Percentiles rank a stretch among this genome's conserved stretches.
These are phyloP conservation scores for Terana coerulea DNA, from an alignment of 768 basidiomycete genomes.

Conservation along the genomic window DNA sequence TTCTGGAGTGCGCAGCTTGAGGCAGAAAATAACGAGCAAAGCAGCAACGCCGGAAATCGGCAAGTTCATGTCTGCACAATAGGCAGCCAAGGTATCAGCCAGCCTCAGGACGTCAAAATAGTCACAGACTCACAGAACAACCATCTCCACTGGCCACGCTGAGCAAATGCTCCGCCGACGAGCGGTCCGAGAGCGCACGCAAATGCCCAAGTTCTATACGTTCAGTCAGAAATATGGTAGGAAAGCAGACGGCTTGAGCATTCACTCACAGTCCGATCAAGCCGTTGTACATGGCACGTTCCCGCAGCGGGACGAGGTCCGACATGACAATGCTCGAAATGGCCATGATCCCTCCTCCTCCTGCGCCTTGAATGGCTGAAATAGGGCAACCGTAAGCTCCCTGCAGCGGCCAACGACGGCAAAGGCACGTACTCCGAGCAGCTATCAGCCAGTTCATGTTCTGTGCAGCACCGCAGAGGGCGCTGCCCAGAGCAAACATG, in stretches of 20 bases:
- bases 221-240: not conserved
- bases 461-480: conserved; percentile 11
- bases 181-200: not conserved
- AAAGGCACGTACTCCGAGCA: conserved; percentile 8
- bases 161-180: conserved; percentile 18
- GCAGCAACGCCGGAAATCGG: conserved; percentile 23
- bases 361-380: conserved; percentile 13
- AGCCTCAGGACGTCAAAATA: not conserved
- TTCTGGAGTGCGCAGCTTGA: conserved; percentile 23
- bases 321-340: conserved; percentile 7
- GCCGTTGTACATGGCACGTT: conserved; percentile 27
- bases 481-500: conserved; percentile 10
- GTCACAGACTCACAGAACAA: conserved; percentile 22
- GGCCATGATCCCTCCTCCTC: conserved; percentile 10
- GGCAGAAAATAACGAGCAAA: conserved; percentile 13
- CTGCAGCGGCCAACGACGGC: not conserved
- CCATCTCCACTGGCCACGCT: conserved; percentile 27
- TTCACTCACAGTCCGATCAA: conserved; percentile 25
- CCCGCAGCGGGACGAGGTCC: conserved; percentile 11
- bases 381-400: too few species aligned
- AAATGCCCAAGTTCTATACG: not conserved
- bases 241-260: not conserved
- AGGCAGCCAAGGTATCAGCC: too few species aligned
- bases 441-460: conserved; percentile 13
- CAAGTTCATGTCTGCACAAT: conserved; percentile 30